Evolutionary conservation across 163 green algal species (phyloP), one percentile per base, ranked within the genome.

Genomic region (Chloromonas sp.): DNA sequence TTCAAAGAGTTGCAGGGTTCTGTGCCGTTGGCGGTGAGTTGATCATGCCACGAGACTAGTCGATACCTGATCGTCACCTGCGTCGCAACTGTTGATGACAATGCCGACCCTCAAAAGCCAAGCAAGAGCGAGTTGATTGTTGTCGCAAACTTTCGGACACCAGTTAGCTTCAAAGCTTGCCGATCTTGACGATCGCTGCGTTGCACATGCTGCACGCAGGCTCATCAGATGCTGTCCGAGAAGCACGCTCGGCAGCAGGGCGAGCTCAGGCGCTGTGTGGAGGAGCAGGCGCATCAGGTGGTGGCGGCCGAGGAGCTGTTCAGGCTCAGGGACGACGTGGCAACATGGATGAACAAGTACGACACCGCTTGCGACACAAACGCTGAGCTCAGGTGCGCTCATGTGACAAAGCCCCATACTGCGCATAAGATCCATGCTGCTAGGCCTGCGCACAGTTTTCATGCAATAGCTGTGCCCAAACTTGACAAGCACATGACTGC

Each of bases 51-150:
- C 36, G 36, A 36, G 36, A 36, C 36, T 36, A 36, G 36, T 36
- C 36, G 36, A 36, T 36, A 36, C 36, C 36, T 36, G 36, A 36
- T 36, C 36, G 36, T 36, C 36, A 36, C 36, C 36, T 36, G 36
- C 36, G 36, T 36, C 36, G 36, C 36, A 36, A 36, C 36, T 36
- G 36, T 36, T 36, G 36, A 36, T 36, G 36, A 36, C 36, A 36
- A 36, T 36, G 36, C 36, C 36, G 36, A 36, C 36, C 36, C 36
- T 36, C 36, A 36, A 36, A 36, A 36, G 36, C 87, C 93, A 89
- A 87, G 92, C 86, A 90, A 90, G 80, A 87, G 93, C 74, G 89
- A 90, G 15, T 90, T 89, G 87, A 58, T 94, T 11, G 89, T 88
- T 0, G 14, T 81, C 77, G 61, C 85, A 89, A 36, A 36, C 36